Conservation (phyloP, 2,329 filamentous ascomycete species). For the Venturia carpophila region DNA sequence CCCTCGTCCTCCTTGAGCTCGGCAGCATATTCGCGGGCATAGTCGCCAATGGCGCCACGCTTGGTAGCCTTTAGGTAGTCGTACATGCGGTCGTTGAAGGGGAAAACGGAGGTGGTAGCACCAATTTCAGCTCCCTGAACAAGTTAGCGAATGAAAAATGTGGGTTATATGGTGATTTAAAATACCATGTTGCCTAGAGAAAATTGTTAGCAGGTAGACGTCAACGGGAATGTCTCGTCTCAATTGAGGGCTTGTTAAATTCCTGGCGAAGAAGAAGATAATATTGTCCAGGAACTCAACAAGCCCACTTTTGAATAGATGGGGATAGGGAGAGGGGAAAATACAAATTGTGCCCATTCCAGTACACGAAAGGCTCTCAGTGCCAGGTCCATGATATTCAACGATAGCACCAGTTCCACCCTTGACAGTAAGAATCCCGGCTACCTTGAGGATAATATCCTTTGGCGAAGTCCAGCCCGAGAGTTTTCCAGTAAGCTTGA, state of each 20-base stretch:
- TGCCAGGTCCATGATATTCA: conserved; percentile 68
- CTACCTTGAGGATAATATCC: conserved; percentile 96
- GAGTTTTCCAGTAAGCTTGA: conserved; percentile 83
- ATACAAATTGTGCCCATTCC: too few relatives aligned
- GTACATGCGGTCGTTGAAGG: conserved; percentile 97
- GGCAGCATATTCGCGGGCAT: conserved; percentile 72
- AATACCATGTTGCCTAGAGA: too few relatives aligned
- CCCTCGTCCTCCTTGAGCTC: conserved; percentile 84
- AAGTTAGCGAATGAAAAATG: too few relatives aligned
- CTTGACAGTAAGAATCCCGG: conserved; percentile 94
- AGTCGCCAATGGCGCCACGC: conserved; percentile 83
- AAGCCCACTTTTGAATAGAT: not conserved
- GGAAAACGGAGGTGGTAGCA: conserved; percentile 86
- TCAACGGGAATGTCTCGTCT: too few relatives aligned
- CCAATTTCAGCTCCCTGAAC: conserved; percentile 47
- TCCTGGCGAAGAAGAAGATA: too few relatives aligned
- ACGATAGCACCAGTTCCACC: conserved; percentile 90
- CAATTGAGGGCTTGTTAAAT: too few relatives aligned
- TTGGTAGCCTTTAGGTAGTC: conserved; percentile 91
- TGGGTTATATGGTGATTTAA: too few relatives aligned
- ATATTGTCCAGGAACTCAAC: too few relatives aligned
- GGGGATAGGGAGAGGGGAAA: too few relatives aligned
- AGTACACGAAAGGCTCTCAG: conserved; percentile 66
- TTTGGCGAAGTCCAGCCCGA: conserved; percentile 91
- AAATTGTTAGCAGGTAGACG: too few relatives aligned